Conservation (phyloP, 1,284 basidiomycete species). For the Cryptococcus amylolentus region DNA sequence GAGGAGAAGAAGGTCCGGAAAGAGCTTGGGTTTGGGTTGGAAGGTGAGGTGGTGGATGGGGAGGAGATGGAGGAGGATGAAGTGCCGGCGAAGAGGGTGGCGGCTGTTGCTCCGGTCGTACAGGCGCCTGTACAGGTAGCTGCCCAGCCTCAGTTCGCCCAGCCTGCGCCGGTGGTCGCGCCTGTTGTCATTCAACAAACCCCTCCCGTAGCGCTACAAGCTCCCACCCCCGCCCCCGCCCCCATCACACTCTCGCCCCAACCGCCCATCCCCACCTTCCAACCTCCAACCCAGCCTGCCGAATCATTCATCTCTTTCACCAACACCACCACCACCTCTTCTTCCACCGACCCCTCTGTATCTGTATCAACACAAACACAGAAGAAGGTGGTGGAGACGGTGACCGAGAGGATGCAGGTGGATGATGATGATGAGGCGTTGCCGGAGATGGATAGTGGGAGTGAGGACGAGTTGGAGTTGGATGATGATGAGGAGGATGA, state of each 20-base stretch:
- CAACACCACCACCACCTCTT: constrained; percentile 10
- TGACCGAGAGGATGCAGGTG: constrained; percentile 33
- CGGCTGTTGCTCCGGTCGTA: constrained; percentile 2
- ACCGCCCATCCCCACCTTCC: background rate
- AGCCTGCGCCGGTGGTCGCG: background rate
- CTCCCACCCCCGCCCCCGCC: background rate
- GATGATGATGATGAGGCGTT: constrained; percentile 57
- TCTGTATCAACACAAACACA: background rate
- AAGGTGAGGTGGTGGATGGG: constrained; percentile 5
- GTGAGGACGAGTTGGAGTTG: constrained; percentile 44
- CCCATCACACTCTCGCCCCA: no score
- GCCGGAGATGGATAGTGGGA: constrained; percentile 51
- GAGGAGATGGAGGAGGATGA: constrained; percentile 14
- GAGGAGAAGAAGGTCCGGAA: constrained; percentile 32
- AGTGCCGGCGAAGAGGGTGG: constrained; percentile 9
- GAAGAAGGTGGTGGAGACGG: constrained; percentile 1
- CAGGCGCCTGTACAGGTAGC: background rate
- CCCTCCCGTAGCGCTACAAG: background rate
- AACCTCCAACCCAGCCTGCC: background rate
- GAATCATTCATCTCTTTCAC: background rate
- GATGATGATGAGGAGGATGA: constrained; percentile 45
- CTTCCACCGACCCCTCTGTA: constrained; percentile 5
- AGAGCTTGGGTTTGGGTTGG: constrained; percentile 26
- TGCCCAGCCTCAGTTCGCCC: background rate
- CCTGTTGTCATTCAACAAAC: background rate